Conservation (phyloP, 768 basidiomycete genomes). For the Kwoniella sp. region DNA sequence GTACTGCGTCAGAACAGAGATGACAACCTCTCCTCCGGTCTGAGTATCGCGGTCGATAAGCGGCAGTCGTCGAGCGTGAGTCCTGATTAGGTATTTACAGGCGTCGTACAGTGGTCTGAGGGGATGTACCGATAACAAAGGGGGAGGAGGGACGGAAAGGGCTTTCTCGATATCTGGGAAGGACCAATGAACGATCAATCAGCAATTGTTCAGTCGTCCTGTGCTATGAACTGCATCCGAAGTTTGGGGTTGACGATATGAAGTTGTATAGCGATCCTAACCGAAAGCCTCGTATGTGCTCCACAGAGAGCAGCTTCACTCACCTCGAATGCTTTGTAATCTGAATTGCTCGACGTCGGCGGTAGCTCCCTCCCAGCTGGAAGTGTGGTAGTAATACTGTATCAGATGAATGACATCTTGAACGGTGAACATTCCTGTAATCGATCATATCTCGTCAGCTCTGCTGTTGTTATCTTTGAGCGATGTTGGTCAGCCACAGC, state of each 20-base stretch:
- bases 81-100: conserved; percentile 83
- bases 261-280: no score
- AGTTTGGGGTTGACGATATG: background rate
- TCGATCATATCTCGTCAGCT: conserved; percentile 18
- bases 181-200: background rate
- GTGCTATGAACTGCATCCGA: no score
- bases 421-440: conserved; percentile 92
- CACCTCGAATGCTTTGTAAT: conserved; percentile 84
- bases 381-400: conserved; percentile 91
- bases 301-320: conserved; percentile 35
- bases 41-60: conserved; percentile 90
- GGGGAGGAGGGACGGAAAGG: conserved; percentile 88
- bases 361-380: conserved; percentile 78
- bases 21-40: conserved; percentile 92
- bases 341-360: conserved; percentile 91
- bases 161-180: conserved; percentile 83
- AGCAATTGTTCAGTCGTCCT: background rate
- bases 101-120: conserved; percentile 85
- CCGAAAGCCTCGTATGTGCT: no score
- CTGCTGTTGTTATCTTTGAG: background rate
- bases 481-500: conserved; percentile 10
- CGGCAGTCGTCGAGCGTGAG: conserved; percentile 90
- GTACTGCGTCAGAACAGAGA: conserved; percentile 95
- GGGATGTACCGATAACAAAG: conserved; percentile 85
- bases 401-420: conserved; percentile 98